phyloP scores from a whole-genome alignment of 1,139 yeast genomes.

The Pichia terricola region DNA sequence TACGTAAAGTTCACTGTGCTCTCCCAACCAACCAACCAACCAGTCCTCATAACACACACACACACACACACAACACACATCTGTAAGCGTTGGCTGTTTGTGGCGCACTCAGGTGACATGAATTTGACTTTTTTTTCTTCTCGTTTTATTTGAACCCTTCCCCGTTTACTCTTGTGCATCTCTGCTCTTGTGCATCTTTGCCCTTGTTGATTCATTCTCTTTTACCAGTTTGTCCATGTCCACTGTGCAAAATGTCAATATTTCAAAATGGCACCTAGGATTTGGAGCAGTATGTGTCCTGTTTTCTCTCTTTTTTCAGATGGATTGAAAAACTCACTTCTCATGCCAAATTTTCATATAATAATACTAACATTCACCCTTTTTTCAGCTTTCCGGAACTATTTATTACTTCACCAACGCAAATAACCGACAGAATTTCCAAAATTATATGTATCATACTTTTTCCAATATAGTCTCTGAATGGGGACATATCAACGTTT shows the following conservation, averaged over 20 bases:
- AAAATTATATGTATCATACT: constrained; percentile 11
- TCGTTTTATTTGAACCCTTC: not conserved
- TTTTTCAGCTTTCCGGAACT: constrained; percentile 10
- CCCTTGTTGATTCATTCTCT: not conserved
- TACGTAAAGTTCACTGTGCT: too few species aligned
- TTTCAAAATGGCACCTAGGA: constrained; percentile 11
- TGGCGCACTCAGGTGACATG: too few species aligned
- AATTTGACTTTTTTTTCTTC: too few species aligned
- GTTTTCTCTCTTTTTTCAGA: not conserved
- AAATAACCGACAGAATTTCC: constrained; percentile 12
- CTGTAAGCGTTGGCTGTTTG: too few species aligned
- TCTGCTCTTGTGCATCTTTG: not conserved
- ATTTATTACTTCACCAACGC: constrained; percentile 18
- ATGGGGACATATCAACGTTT: constrained; percentile 16
- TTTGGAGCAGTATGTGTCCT: constrained; percentile 13
- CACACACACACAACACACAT: too few species aligned
- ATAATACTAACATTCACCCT: constrained; percentile 6
- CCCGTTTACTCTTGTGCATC: not conserved
- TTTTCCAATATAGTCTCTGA: constrained; percentile 15
- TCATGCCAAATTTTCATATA: too few species aligned
- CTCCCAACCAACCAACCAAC: too few species aligned
- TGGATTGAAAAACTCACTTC: not conserved
- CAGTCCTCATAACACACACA: too few species aligned
- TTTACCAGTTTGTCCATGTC: not conserved
- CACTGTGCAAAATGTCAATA: constrained; percentile 1